Evolutionary conservation across 2,329 filamentous ascomycete species (phyloP), one percentile per base, ranked within the genome.

Genomic region (Aureobasidium leucospermi): DNA sequence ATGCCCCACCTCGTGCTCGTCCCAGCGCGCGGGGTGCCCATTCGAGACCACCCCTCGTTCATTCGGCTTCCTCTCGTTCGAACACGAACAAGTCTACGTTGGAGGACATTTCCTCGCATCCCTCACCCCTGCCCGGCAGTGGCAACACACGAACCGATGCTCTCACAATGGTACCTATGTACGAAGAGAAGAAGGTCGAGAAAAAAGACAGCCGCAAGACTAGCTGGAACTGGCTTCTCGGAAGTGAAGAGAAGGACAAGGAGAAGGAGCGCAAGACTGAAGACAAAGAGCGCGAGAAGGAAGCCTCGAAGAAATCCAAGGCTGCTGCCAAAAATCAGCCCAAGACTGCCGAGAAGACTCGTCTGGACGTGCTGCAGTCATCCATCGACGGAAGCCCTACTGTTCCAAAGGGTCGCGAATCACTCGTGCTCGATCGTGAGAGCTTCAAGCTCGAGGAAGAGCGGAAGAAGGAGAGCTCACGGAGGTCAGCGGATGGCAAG

Each of bases 311-410:
- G 16, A 64, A 62, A 23, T 62, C 62, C 1, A 61, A 58, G 16
- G 51, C 60, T 15, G 63, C 65, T 52, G 41, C 36, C 75, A 51
- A 55, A 5, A 68, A 67, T 48, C 34, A 60, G 15, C 62, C 77
- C 53, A 91, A 87, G 70, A 86, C 86, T 66, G 76, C 81, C 64
- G 92, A 96, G 67, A 91, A 86, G 65, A 87, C 88, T 19, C 85
- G 93, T 32, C 79, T 96, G 31, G 93, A 97, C 67, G 83, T 96
- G 23, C 78, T 96, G 23, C 92, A 96, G 69, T 88, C 84, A 39
- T 95, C 92, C 0, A 92, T 95, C 69, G 93, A 97, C 52, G 79
- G 78, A 16, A 67, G 70, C 31, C 61, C 65, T 6, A 65, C 68
- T 28, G 69, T 72, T 38, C 55, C 55, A 4, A 73, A 77, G 32